Evolutionary conservation across 306 rosid species (phyloP).

Genomic region (Casuarina equisetifolia): DNA sequence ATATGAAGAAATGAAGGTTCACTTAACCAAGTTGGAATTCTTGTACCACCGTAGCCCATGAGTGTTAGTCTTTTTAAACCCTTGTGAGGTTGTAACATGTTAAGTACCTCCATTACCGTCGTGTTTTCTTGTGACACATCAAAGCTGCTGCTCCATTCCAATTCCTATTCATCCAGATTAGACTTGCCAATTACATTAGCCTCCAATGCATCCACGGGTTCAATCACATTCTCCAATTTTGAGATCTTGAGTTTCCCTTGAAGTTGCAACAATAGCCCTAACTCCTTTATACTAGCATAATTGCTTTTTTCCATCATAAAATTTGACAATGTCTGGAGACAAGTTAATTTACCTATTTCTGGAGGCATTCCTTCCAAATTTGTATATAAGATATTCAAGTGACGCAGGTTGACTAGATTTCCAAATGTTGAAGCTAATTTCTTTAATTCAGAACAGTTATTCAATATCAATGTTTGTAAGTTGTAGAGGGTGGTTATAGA

Average conservation of each 20-base stretch:
- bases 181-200: slow-evolving; percentile 1
- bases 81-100: neutral
- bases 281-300: neutral
- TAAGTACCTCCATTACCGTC: neutral
- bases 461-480: slow-evolving; percentile 18
- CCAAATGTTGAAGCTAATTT: slow-evolving; percentile 1
- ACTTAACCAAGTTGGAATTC: slow-evolving; percentile 15
- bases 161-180: neutral
- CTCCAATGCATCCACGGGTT: neutral
- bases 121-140: neutral
- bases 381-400: neutral
- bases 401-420: slow-evolving; percentile 10
- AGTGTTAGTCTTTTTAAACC: neutral
- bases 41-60: neutral
- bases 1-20: neutral
- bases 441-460: rapidly evolving
- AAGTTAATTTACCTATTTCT: neutral
- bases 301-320: neutral
- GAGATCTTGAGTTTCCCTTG: neutral
- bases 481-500: neutral
- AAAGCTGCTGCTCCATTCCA: neutral
- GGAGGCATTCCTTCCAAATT: neutral
- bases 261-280: neutral
- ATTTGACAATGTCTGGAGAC: neutral
- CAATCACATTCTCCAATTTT: slow-evolving; percentile 8